A percentile compares a stretch with the other conserved stretches of the same genome.
Evolutionary conservation across 257 asterid species (phyloP).

Genomic region (Gardenia jasminoides): DNA sequence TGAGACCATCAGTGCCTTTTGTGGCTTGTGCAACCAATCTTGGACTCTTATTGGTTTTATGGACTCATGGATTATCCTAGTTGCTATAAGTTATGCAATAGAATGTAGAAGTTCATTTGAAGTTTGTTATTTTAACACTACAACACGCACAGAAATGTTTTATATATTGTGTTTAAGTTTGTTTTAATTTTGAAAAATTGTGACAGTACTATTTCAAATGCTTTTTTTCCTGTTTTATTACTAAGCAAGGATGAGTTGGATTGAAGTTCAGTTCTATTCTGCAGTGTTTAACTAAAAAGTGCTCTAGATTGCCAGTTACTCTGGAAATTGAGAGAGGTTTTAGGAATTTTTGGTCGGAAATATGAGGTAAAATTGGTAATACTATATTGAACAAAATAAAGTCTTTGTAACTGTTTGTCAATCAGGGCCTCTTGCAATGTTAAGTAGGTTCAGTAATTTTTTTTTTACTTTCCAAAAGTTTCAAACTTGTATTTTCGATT

Average conservation of each 20-base stretch:
- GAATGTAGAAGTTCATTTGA: neutral
- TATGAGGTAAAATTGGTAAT: slow-evolving; percentile 47
- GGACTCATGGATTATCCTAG: neutral
- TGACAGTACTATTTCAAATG: neutral
- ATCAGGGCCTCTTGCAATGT: slow-evolving; percentile 7
- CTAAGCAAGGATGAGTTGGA: neutral
- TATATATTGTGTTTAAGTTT: neutral
- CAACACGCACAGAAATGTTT: too few relatives aligned
- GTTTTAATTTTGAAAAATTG: neutral
- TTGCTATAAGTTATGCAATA: neutral
- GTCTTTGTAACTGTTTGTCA: neutral
- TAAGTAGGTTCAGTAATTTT: slow-evolving; percentile 49
- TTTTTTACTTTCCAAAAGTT: slow-evolving; percentile 46
- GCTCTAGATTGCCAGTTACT: slow-evolving; percentile 56
- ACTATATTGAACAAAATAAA: slow-evolving; percentile 3
- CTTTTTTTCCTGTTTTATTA: neutral
- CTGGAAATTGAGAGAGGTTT: slow-evolving; percentile 55
- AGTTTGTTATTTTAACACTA: neutral
- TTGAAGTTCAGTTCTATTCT: slow-evolving; percentile 15
- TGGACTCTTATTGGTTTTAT: neutral
- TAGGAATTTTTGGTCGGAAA: slow-evolving; percentile 45
- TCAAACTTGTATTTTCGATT: slow-evolving; percentile 47
- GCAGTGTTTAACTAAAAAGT: slow-evolving; percentile 69
- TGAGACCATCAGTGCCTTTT: neutral
- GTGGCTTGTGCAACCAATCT: neutral